Evolutionary conservation across 345 rosid species (phyloP).

Genomic region (Kernera saxatilis): DNA sequence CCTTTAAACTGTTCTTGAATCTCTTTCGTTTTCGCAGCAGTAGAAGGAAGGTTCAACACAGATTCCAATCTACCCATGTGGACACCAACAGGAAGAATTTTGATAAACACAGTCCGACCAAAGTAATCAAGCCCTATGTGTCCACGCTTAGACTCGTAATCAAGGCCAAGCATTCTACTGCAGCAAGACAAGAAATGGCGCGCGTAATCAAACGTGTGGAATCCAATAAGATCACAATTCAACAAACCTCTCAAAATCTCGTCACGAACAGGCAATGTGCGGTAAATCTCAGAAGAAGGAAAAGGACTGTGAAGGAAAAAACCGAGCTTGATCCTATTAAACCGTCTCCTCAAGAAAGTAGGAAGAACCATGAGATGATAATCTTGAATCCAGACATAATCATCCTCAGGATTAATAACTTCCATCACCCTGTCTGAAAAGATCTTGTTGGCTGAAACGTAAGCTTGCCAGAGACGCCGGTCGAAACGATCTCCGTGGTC

Average conservation of each 20-base stretch:
- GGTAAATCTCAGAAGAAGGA: constrained; percentile 42
- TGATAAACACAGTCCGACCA: constrained; percentile 37
- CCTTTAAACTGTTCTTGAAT: constrained; percentile 31
- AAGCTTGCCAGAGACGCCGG: constrained; percentile 32
- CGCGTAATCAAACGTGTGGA: constrained; percentile 43
- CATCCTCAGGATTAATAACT: constrained; percentile 37
- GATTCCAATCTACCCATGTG: constrained; percentile 38
- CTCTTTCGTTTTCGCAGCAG: constrained; percentile 28
- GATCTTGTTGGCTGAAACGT: constrained; percentile 37
- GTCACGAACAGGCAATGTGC: constrained; percentile 37
- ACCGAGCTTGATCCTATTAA: constrained; percentile 35
- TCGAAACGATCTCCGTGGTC: constrained; percentile 39
- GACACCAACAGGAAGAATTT: constrained; percentile 37
- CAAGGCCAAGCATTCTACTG: constrained; percentile 40
- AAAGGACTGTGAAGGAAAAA: constrained; percentile 42
- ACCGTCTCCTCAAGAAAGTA: constrained; percentile 38
- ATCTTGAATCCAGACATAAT: constrained; percentile 41
- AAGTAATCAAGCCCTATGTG: constrained; percentile 39
- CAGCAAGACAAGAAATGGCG: constrained; percentile 41
- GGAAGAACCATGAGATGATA: constrained; percentile 46
- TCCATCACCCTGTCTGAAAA: constrained; percentile 41
- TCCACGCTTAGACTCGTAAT: constrained; percentile 37
- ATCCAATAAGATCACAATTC: constrained; percentile 42
- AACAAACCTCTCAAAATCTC: constrained; percentile 36
- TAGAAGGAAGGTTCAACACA: constrained; percentile 28